Evolutionary conservation across 2,329 filamentous ascomycete species (phyloP).

Genomic region (Mycosphaerelloides madeirae): DNA sequence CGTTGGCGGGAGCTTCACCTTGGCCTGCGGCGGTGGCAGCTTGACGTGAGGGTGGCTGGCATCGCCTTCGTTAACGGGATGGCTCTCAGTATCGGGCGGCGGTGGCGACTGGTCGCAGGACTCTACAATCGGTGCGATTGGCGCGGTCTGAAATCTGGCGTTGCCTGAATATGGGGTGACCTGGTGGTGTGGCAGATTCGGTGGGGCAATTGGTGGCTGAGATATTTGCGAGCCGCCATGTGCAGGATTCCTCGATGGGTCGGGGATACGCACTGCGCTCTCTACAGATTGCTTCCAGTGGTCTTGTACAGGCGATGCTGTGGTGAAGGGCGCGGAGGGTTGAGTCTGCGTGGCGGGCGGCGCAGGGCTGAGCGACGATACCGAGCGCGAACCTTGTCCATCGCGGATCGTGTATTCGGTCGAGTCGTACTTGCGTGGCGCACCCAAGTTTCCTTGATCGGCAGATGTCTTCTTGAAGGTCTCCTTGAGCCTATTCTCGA

Average conservation of each 20-base stretch:
- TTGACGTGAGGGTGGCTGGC: slow-evolving; percentile 62
- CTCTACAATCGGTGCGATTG: slow-evolving; percentile 20
- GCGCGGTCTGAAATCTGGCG: slow-evolving; percentile 18
- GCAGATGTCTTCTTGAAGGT: slow-evolving; percentile 34
- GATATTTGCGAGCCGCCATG: slow-evolving; percentile 21
- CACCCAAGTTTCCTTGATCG: slow-evolving; percentile 25
- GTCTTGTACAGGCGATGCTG: slow-evolving; percentile 22
- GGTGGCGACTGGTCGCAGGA: slow-evolving; percentile 44
- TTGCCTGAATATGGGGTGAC: slow-evolving; percentile 20
- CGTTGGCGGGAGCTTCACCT: slow-evolving; percentile 73
- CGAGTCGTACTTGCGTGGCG: slow-evolving; percentile 24
- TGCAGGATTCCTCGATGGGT: slow-evolving; percentile 28
- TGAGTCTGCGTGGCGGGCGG: slow-evolving; percentile 33
- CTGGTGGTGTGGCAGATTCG: slow-evolving; percentile 14
- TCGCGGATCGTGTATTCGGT: slow-evolving; percentile 30
- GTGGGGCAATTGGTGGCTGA: slow-evolving; percentile 28
- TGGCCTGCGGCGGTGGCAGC: slow-evolving; percentile 64
- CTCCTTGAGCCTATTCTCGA: slow-evolving; percentile 27
- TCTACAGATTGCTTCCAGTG: slow-evolving; percentile 17
- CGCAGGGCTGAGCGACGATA: slow-evolving; percentile 24
- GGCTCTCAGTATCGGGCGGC: slow-evolving; percentile 67
- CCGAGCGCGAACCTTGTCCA: slow-evolving; percentile 22
- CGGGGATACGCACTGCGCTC: slow-evolving; percentile 33
- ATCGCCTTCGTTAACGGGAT: slow-evolving; percentile 69
- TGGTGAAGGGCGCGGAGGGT: slow-evolving; percentile 25